Evolutionary conservation across 768 basidiomycete species (phyloP), one percentile per base, ranked within the genome.

Genomic region (Amanita thiersii): DNA sequence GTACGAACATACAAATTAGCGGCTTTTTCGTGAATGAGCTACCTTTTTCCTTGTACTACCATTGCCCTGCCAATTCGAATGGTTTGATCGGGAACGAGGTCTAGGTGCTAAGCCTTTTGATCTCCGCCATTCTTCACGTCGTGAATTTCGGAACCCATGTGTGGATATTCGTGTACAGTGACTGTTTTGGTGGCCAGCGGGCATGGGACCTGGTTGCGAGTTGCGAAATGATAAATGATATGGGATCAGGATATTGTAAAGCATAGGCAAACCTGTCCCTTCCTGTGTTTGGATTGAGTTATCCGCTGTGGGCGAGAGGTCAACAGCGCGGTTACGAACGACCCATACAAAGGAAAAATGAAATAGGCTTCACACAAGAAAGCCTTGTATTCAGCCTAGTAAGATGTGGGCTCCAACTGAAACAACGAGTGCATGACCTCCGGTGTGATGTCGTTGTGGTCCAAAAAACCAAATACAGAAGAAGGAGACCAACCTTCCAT

Each of bases 41-140:
- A n/a, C n/a, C n/a, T n/a, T n/a, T n/a, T n/a, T n/a, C n/a, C n/a
- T n/a, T n/a, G n/a, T n/a, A n/a, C n/a, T n/a, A n/a, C n/a, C n/a
- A n/a, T n/a, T n/a, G n/a, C n/a, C n/a, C n/a, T n/a, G n/a, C n/a
- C n/a, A n/a, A n/a, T n/a, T n/a, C n/a, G n/a, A n/a, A n/a, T n/a
- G n/a, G n/a, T n/a, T n/a, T n/a, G n/a, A n/a, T n/a, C n/a, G n/a
- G n/a, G n/a, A n/a, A n/a, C 18, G 35, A 4, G 74, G 67, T 49
- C 73, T 57, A 18, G 77, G 61, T 5, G 65, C 54, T 59, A 86
- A 53, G 21, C 90, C 90, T 56, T 90, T 93, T 17, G 88, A 81
- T 43, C 63, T 63, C 56, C 88, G 67, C 90, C 90, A 93, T 49
- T 78, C 69, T 56, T 90, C 89, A 48, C 86, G 70, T 46, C 90